phyloP scores from a whole-genome alignment of 2,329 filamentous ascomycete genomes.

The Pestalotiopsis sp. region DNA sequence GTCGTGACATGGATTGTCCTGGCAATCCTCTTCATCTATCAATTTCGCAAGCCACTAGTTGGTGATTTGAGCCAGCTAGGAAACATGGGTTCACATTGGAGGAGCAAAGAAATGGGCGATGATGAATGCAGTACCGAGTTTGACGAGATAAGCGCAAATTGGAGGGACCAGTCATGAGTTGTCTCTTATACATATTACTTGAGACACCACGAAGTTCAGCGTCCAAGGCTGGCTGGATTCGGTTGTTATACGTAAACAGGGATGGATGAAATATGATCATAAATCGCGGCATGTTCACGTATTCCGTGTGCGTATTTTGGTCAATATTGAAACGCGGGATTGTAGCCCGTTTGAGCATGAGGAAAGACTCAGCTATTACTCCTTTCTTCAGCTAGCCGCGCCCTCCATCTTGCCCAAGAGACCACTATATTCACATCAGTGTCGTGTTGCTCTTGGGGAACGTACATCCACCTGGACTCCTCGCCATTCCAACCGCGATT shows the following conservation, averaged over 20 bases:
- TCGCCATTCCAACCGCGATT: slow-evolving; percentile 55
- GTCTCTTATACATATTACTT: not conserved
- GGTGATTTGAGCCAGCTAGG: not conserved
- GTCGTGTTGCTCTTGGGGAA: slow-evolving; percentile 41
- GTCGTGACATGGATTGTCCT: not conserved
- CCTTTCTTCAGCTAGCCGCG: not conserved
- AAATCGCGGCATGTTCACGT: not conserved
- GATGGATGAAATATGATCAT: too few species aligned
- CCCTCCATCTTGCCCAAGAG: slow-evolving; percentile 22
- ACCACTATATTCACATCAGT: slow-evolving; percentile 37
- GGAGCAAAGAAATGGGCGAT: not conserved
- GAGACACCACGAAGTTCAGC: not conserved
- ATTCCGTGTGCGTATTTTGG: too few species aligned
- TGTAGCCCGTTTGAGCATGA: too few species aligned
- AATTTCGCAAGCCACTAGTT: slow-evolving; percentile 2
- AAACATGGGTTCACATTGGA: not conserved
- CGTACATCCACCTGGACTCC: slow-evolving; percentile 50
- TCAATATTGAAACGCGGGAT: too few species aligned
- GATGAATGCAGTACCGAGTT: not conserved
- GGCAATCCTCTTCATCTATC: not conserved
- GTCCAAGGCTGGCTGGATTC: not conserved
- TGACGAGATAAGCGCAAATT: not conserved
- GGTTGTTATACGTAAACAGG: too few species aligned
- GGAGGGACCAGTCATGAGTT: not conserved
- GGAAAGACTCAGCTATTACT: not conserved